Percentiles rank a stretch among this genome's conserved stretches.
Evolutionary conservation across 257 asterid species (phyloP).

Genomic region (Gentiana macrophylla): DNA sequence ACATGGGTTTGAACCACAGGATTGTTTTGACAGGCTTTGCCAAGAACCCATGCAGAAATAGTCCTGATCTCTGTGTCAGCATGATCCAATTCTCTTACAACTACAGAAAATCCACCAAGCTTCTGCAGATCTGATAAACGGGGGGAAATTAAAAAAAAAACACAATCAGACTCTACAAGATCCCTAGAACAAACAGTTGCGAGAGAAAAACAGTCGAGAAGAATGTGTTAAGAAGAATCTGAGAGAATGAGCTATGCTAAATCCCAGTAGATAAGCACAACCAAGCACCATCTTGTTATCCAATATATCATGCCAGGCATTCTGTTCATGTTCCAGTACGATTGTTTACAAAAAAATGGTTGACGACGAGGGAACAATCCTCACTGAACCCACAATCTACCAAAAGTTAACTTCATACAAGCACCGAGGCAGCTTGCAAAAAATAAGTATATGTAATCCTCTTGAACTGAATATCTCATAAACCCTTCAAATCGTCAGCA

Average conservation of each 20-base stretch:
- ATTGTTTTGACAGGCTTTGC: constrained; percentile 87
- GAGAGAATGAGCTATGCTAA: too few relatives aligned
- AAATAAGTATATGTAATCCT: too few relatives aligned
- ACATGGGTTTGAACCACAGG: constrained; percentile 79
- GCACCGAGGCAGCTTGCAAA: background rate
- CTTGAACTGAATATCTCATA: too few relatives aligned
- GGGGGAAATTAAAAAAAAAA: background rate
- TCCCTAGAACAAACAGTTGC: background rate
- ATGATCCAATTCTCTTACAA: constrained; percentile 42
- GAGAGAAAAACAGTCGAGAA: background rate
- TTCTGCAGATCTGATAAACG: constrained; percentile 49
- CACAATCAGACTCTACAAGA: background rate
- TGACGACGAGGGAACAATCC: background rate
- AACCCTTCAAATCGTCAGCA: too few relatives aligned
- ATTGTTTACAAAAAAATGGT: too few relatives aligned
- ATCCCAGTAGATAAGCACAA: background rate
- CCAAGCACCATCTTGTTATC: background rate
- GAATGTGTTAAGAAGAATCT: background rate
- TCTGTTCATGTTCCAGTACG: background rate
- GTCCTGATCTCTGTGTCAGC: constrained; percentile 48
- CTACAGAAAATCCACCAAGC: constrained; percentile 58
- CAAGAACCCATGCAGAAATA: constrained; percentile 67
- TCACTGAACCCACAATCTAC: background rate
- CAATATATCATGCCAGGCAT: background rate
- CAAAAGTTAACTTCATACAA: background rate